Base-by-base conservation (phyloP, 768 basidiomycete species). In the Mycena amicta region DNA sequence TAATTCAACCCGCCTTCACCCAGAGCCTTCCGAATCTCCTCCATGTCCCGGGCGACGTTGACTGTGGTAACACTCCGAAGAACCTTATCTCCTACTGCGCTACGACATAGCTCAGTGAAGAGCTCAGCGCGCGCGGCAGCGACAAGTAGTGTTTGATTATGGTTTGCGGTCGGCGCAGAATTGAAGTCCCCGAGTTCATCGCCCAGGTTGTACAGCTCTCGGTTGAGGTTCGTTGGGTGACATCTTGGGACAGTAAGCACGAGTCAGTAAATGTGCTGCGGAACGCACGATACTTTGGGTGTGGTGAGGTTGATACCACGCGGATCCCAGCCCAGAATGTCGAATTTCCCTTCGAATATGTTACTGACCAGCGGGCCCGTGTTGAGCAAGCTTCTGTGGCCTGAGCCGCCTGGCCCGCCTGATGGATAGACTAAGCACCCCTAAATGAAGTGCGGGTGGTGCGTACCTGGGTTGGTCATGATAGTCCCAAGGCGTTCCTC, bases 321-420 rank as follows among this genome's bases (percentile, higher is more conserved):
- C 30, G 60, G 60, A 20, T 61, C 60, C 56, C 60, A 61, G 56
- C 60, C 56, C n/a, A 61, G 39, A 31, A 61, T 61, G 22, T 61
- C 60, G 23, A 57, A 61, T 40, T 46, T 61, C 1, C 56, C 60
- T 3, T 61, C 56, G 26, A 61, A 61, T 4, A 61, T 55, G 4
- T 26, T 26, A 22, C 60, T 61, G 20, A 57, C 27, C 5, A 61
- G 47, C 0, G 56, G 56, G 12, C 60, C 60, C 1, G 49, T 57
- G 5, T 13, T 30, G 15, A 57, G 53, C 1, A 61, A 31, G 2
- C 49, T 46, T 2, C 46, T 8, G 26, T 61, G 60, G 5, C 60
- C 60, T 16, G 60, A 61, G 4, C 60, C 56, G 28, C 56, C 60
- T 2, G 60, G 60, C 29, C 60, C 60, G n/a, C n/a, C n/a, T n/a